phyloP scores from a whole-genome alignment of 495 filamentous ascomycete species.

The Emericellopsis terricola region DNA sequence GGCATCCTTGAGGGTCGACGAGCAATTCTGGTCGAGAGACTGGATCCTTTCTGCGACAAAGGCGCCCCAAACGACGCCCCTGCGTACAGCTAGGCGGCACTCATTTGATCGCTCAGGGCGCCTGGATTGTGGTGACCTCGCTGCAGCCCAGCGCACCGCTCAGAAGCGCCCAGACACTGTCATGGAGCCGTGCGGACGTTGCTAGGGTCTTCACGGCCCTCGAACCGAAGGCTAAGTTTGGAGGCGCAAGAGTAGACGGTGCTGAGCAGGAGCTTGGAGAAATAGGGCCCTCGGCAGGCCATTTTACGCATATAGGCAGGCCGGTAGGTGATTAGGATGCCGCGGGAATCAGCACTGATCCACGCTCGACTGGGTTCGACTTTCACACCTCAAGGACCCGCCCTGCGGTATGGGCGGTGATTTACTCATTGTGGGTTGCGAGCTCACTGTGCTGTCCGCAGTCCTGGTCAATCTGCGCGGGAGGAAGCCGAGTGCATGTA shows the following conservation, averaged over 20 bases:
- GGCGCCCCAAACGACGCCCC: slow-evolving; percentile 24
- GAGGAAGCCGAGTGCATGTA: no score
- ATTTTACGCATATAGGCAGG: slow-evolving; percentile 23
- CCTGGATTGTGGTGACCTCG: slow-evolving; percentile 28
- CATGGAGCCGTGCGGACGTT: slow-evolving; percentile 14
- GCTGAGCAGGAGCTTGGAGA: slow-evolving; percentile 26
- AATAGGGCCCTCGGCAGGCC: slow-evolving; percentile 23
- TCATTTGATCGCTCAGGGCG: slow-evolving; percentile 23
- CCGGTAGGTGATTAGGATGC: slow-evolving; percentile 17
- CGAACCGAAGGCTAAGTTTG: slow-evolving; percentile 14
- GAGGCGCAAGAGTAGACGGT: slow-evolving; percentile 25
- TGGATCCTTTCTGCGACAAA: slow-evolving; percentile 21
- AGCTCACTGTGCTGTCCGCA: no score
- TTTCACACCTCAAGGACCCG: no score
- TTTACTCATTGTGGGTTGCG: no score
- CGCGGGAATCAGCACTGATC: no score
- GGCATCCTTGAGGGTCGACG: slow-evolving; percentile 5
- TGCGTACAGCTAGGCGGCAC: slow-evolving; percentile 26
- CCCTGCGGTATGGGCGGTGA: no score
- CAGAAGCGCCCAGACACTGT: slow-evolving; percentile 21
- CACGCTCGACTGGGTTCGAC: no score
- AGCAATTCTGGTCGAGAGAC: slow-evolving; percentile 16
- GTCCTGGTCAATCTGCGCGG: no score
- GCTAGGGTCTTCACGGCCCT: slow-evolving; percentile 16
- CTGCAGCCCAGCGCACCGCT: slow-evolving; percentile 19